Percentiles rank a stretch among this genome's conserved stretches.
These are phyloP conservation scores for Psilocybe cubensis DNA, from an alignment of 768 basidiomycete genomes.

Conservation along the genomic window DNA sequence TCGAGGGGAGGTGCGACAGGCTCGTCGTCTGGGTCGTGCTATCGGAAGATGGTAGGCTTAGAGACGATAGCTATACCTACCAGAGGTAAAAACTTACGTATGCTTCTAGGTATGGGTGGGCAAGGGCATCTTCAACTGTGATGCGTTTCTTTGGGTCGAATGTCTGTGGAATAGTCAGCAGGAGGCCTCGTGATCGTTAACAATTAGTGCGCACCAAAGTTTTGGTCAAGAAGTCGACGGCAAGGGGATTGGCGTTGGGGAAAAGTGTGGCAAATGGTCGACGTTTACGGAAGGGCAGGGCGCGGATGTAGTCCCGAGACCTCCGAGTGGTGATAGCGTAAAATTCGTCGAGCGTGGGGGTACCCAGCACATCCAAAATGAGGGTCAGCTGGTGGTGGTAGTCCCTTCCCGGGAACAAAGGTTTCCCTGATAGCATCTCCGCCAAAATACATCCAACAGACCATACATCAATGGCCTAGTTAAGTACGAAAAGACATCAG, in stretches of 20 bases:
- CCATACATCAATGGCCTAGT: conserved; percentile 85
- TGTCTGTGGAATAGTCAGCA: conserved; percentile 52
- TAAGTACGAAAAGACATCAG: conserved; percentile 10
- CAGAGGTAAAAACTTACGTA: conserved; percentile 59
- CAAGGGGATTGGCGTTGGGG: conserved; percentile 87
- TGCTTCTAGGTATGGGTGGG: conserved; percentile 94
- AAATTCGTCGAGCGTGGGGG: conserved; percentile 96
- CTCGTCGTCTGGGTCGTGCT: conserved; percentile 97
- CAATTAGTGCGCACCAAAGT: conserved; percentile 60
- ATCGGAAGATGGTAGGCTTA: conserved; percentile 10
- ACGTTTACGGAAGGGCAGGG: conserved; percentile 90
- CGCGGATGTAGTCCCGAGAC: conserved; percentile 94
- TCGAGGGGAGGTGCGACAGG: conserved; percentile 95
- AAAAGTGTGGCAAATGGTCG: conserved; percentile 83
- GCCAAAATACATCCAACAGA: conserved; percentile 89
- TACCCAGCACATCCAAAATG: conserved; percentile 96
- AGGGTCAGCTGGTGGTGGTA: conserved; percentile 96
- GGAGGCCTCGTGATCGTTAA: background rate
- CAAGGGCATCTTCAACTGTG: conserved; percentile 91
- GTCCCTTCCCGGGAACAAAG: conserved; percentile 95
- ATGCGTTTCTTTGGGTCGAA: conserved; percentile 98
- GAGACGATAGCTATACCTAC: background rate
- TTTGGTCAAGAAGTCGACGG: conserved; percentile 70
- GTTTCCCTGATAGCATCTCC: conserved; percentile 97
- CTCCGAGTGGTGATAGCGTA: conserved; percentile 93